Evolutionary conservation across 305 asterid species (phyloP).

Genomic region (Solanum aculeatissimum): DNA sequence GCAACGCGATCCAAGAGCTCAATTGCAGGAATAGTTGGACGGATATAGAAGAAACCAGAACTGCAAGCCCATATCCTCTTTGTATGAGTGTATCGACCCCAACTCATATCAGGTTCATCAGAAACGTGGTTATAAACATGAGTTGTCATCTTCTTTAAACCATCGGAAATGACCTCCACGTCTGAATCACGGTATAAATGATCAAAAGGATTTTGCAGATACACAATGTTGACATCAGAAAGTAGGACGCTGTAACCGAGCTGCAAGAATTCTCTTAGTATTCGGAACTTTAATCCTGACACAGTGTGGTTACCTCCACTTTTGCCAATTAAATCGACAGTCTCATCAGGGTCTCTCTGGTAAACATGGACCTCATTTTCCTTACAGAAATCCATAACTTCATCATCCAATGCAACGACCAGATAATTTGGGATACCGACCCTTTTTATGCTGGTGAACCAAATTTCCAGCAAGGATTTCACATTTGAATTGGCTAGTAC

Average conservation of each 20-base stretch:
- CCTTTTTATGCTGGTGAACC: slow-evolving; percentile 46
- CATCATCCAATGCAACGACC: slow-evolving; percentile 66
- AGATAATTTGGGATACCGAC: slow-evolving; percentile 49
- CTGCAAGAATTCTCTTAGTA: slow-evolving; percentile 69
- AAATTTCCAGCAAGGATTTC: slow-evolving; percentile 47
- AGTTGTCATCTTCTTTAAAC: slow-evolving; percentile 60
- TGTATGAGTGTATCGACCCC: slow-evolving; percentile 68
- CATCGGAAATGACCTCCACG: slow-evolving; percentile 69
- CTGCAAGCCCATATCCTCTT: slow-evolving; percentile 78
- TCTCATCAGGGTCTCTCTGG: slow-evolving; percentile 50
- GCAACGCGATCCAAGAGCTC: slow-evolving; percentile 80
- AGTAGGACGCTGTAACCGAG: slow-evolving; percentile 59
- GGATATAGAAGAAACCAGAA: slow-evolving; percentile 61
- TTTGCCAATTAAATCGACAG: slow-evolving; percentile 43
- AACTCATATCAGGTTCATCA: slow-evolving; percentile 60
- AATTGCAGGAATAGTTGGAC: slow-evolving; percentile 63
- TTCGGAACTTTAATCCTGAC: slow-evolving; percentile 52
- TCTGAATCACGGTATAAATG: slow-evolving; percentile 53
- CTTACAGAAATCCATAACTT: slow-evolving; percentile 39
- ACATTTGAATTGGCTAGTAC: slow-evolving; percentile 75
- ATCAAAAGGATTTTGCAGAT: slow-evolving; percentile 62
- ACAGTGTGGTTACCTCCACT: slow-evolving; percentile 50
- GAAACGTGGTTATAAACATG: slow-evolving; percentile 60
- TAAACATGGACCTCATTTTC: slow-evolving; percentile 43
- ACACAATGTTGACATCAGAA: slow-evolving; percentile 66